These are phyloP conservation scores for Rugosomyces carneus DNA, from an alignment of 1,284 basidiomycete species.

Conservation along the genomic window DNA sequence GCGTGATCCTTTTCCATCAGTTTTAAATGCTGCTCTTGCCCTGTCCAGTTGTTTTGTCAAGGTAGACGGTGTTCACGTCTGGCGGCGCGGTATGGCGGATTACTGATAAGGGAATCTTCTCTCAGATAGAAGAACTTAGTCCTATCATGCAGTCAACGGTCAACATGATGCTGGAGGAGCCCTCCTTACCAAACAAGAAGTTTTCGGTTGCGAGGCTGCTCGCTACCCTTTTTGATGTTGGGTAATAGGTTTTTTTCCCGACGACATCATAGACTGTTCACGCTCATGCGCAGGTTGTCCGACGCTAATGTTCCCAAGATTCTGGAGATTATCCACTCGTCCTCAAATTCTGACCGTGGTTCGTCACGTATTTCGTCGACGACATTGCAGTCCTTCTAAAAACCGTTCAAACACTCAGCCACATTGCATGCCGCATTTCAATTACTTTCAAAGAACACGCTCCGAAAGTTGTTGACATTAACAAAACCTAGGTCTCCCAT, in stretches of 20 bases:
- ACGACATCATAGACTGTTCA: not conserved
- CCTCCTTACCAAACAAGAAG: not conserved
- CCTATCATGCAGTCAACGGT: slow-evolving; percentile 3
- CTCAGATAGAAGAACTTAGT: slow-evolving; percentile 14
- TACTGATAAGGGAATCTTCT: not conserved
- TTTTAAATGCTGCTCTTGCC: slow-evolving; percentile 45
- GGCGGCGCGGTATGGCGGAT: no score
- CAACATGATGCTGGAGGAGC: slow-evolving; percentile 10
- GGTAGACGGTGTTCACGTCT: slow-evolving; percentile 17
- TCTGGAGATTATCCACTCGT: slow-evolving; percentile 35
- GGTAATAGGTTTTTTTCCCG: slow-evolving; percentile 15
- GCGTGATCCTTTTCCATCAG: slow-evolving; percentile 29
- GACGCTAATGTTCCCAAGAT: slow-evolving; percentile 30
- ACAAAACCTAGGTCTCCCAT: slow-evolving; percentile 30
- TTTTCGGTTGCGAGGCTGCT: slow-evolving; percentile 16
- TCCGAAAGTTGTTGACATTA: slow-evolving; percentile 23
- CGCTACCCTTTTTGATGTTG: slow-evolving; percentile 12
- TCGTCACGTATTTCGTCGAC: slow-evolving; percentile 9
- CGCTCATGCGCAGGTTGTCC: slow-evolving; percentile 15
- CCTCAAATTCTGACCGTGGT: slow-evolving; percentile 30
- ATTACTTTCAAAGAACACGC: slow-evolving; percentile 32
- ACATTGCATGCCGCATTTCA: slow-evolving; percentile 45
- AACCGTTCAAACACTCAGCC: slow-evolving; percentile 22
- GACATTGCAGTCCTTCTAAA: not conserved
- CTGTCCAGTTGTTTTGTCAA: slow-evolving; percentile 22